phyloP scores from a whole-genome alignment of 108 stramenopile species.

The Fragilaria crotonensis region DNA sequence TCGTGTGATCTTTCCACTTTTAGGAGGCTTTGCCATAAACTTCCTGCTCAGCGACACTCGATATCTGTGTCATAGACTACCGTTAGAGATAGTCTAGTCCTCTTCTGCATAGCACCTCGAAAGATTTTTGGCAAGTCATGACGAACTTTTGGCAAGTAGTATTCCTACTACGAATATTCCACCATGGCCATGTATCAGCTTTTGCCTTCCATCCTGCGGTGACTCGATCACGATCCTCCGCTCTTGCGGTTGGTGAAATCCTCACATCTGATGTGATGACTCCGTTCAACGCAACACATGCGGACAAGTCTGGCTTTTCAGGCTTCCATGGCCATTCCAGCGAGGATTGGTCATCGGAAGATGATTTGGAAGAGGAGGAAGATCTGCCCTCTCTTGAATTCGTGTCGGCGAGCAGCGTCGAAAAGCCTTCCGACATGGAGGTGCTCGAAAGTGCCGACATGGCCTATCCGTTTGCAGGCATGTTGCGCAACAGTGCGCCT shows the following conservation, averaged over 20 bases:
- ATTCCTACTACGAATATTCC: background rate
- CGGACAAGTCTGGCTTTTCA: no score
- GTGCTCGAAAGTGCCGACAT: background rate
- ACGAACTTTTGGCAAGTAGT: no score
- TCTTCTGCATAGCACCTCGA: no score
- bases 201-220: background rate
- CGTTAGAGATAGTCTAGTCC: no score
- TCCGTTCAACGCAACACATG: background rate
- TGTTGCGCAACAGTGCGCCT: conserved; percentile 70
- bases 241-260: background rate
- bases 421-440: background rate
- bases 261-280: background rate
- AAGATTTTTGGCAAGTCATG: no score
- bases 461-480: conserved; percentile 49
- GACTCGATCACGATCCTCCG: no score
- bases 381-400: background rate
- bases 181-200: background rate
- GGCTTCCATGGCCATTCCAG: background rate
- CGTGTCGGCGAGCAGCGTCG: background rate
- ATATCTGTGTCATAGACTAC: no score
- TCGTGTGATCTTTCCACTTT: no score
- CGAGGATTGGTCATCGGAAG: background rate
- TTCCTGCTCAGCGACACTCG: no score
- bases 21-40: no score
- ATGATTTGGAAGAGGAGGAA: background rate